Base-by-base conservation (phyloP, 139 green algal genomes). In the Micromonas commoda region DNA sequence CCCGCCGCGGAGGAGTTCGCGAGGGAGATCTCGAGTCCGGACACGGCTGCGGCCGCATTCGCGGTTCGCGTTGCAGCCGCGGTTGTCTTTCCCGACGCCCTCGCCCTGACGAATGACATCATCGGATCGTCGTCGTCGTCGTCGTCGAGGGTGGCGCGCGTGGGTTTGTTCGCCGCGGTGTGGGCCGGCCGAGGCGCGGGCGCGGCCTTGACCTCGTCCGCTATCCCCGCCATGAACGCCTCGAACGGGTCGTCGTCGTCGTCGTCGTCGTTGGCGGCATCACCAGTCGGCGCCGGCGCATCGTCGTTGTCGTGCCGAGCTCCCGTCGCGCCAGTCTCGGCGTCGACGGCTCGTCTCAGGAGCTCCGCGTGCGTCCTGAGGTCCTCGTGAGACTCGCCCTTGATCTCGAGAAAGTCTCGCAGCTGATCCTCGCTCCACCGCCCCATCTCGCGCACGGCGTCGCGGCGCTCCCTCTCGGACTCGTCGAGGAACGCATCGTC, bases 231-330 rank as follows among this genome's bases (percentile, higher is more conserved):
- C 64, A 71, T 71, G 29, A 71, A 71, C 64, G 64, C 64, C 4
- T 71, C 64, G n/a, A 71, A 33, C 26, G 64, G 64, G 29, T 71
- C 64, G 26, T 52, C 64, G n/a, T 71, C 64, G 28, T 39, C 64
- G 29, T 37, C 64, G 64, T 39, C 64, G 26, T 23, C 64, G 64
- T 38, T 29, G 13, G 2, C 64, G 29, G 9, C 61, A n/a, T n/a
- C n/a, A n/a, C n/a, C n/a, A n/a, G n/a, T n/a, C n/a, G n/a, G n/a
- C n/a, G n/a, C n/a, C n/a, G n/a, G n/a, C n/a, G n/a, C n/a, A n/a
- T n/a, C n/a, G n/a, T n/a, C n/a, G n/a, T n/a, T n/a, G n/a, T n/a
- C n/a, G n/a, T n/a, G n/a, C n/a, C n/a, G n/a, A n/a, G n/a, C n/a
- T n/a, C n/a, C n/a, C n/a, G n/a, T n/a, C n/a, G n/a, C 45, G 9